These are phyloP conservation scores for Xylariaceae sp. DNA, from an alignment of 2,329 filamentous ascomycete genomes.

Conservation along the genomic window DNA sequence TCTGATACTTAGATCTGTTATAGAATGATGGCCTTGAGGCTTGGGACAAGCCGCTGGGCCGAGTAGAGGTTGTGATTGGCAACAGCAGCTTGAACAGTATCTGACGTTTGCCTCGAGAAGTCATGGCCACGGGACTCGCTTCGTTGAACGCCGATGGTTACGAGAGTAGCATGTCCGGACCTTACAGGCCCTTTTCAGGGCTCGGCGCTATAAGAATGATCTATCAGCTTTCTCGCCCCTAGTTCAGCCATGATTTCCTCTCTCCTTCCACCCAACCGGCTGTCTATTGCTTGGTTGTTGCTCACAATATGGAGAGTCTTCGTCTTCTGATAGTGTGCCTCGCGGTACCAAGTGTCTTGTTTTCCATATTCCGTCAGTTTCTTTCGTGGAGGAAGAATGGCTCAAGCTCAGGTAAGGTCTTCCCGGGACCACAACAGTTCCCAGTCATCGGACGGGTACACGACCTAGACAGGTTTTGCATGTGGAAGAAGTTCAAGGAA, in stretches of 20 bases:
- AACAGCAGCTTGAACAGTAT: slow-evolving; percentile 2
- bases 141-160: neutral
- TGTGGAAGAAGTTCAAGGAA: slow-evolving; percentile 46
- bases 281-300: neutral
- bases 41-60: neutral
- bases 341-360: slow-evolving; percentile 41
- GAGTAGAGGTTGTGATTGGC: neutral
- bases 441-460: slow-evolving; percentile 46
- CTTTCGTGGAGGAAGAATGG: slow-evolving; percentile 33
- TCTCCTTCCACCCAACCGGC: neutral
- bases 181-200: neutral
- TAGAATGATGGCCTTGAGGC: neutral
- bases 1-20: neutral
- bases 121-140: slow-evolving; percentile 5
- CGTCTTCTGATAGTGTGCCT: slow-evolving; percentile 41
- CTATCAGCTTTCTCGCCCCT: neutral
- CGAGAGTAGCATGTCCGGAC: neutral
- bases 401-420: slow-evolving; percentile 27
- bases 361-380: slow-evolving; percentile 38
- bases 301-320: slow-evolving; percentile 35
- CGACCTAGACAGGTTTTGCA: slow-evolving; percentile 41
- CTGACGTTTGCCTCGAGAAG: neutral
- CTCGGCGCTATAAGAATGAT: slow-evolving; percentile 13
- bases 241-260: neutral
- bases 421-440: slow-evolving; percentile 44